Evolutionary conservation across 805 yeast species (phyloP).

Genomic region (Helenozyma rhizophorensis): DNA sequence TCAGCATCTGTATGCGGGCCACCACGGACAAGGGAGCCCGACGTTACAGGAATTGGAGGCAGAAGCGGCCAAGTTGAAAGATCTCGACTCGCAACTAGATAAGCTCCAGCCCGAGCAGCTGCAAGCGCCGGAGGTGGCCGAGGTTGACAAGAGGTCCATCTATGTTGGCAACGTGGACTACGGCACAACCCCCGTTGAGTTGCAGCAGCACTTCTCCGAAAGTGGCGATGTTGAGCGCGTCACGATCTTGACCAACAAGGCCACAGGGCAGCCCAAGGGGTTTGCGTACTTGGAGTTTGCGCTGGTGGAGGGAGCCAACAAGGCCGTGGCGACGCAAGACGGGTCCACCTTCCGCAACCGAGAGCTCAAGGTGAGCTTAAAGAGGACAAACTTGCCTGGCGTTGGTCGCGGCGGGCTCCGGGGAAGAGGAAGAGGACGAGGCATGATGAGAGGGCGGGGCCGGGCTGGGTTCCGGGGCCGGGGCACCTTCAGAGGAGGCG

Average conservation of each 20-base stretch:
- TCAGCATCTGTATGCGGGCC: constrained; percentile 2
- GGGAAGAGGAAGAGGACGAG: constrained; percentile 18
- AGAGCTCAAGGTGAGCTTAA: constrained; percentile 66
- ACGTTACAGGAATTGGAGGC: constrained; percentile 55
- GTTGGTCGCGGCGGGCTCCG: constrained; percentile 43
- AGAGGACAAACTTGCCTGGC: constrained; percentile 81
- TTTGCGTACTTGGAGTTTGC: constrained; percentile 83
- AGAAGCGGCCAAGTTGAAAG: constrained; percentile 60
- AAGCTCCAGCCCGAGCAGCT: constrained; percentile 1
- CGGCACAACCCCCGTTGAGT: constrained; percentile 71
- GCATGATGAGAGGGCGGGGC: constrained; percentile 8
- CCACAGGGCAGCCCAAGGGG: constrained; percentile 81
- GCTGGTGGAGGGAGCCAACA: constrained; percentile 57
- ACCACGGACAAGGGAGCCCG: constrained; percentile 6
- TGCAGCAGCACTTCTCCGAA: constrained; percentile 65
- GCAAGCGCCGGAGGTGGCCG: constrained; percentile 28
- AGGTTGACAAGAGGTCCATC: constrained; percentile 70
- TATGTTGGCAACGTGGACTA: constrained; percentile 86
- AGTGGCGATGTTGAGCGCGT: constrained; percentile 77
- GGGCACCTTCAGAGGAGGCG: constrained; percentile 8
- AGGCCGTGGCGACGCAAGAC: constrained; percentile 58
- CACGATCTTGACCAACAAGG: constrained; percentile 67
- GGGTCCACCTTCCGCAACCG: constrained; percentile 67
- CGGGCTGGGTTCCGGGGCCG: constrained; percentile 11
- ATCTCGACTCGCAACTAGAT: constrained; percentile 42